Evolutionary conservation across 2,329 filamentous ascomycete species (phyloP).

Genomic region (Septoria linicola): DNA sequence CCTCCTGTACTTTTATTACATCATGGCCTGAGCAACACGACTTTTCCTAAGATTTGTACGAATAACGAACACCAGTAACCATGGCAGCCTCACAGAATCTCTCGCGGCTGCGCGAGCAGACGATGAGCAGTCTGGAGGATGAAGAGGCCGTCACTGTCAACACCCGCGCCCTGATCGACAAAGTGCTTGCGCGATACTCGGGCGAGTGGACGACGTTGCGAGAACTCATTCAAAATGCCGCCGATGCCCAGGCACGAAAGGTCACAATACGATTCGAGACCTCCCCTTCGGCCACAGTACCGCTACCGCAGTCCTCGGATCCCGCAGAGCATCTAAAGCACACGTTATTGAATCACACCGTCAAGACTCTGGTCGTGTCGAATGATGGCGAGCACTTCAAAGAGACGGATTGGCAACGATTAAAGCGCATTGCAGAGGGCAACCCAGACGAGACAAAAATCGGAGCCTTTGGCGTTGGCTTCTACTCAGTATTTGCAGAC

Average conservation of each 20-base stretch:
- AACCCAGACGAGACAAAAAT: constrained; percentile 99
- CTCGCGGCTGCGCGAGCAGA: constrained; percentile 70
- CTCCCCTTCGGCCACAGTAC: constrained; percentile 73
- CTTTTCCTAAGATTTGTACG: background rate
- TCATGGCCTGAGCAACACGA: too few relatives aligned
- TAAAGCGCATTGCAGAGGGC: constrained; percentile 97
- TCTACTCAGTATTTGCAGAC: constrained; percentile 97
- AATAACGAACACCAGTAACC: background rate
- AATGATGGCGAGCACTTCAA: constrained; percentile 90
- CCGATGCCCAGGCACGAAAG: constrained; percentile 86
- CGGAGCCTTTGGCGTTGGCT: constrained; percentile 95
- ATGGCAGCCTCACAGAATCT: constrained; percentile 33
- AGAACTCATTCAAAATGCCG: constrained; percentile 97
- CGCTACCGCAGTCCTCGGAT: constrained; percentile 64
- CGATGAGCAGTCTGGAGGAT: constrained; percentile 79
- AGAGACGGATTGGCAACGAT: constrained; percentile 83
- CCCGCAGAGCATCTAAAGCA: constrained; percentile 76
- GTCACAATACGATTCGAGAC: constrained; percentile 94
- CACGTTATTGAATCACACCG: constrained; percentile 76
- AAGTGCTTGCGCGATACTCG: constrained; percentile 92
- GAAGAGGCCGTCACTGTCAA: constrained; percentile 98
- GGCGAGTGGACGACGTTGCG: constrained; percentile 87
- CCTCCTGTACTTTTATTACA: too few relatives aligned
- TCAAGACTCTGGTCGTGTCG: constrained; percentile 82
- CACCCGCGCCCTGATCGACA: constrained; percentile 93